Evolutionary conservation across 495 filamentous ascomycete genomes (phyloP).

Genomic region (Aspergillus ellipticus): DNA sequence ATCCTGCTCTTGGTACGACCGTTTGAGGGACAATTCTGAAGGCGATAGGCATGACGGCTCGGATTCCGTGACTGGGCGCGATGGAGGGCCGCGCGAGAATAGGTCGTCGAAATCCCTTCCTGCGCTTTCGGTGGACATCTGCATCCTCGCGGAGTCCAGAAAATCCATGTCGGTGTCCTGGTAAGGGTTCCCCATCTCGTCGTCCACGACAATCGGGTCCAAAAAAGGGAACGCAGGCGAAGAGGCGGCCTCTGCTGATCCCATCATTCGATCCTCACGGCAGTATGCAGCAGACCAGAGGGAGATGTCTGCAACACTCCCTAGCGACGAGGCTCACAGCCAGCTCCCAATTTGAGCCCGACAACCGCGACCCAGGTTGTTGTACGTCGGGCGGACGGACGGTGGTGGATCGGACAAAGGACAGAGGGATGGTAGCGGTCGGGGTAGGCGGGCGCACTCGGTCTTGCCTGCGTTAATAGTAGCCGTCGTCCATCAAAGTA

Average conservation of each 20-base stretch:
- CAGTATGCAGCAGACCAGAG: conserved; percentile 5
- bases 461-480: conserved; percentile 4
- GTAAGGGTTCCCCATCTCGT: conserved; percentile 44
- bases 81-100: conserved; percentile 32
- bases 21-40: conserved; percentile 26
- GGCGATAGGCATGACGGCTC: conserved; percentile 31
- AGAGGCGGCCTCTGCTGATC: conserved; percentile 35
- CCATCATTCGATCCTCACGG: conserved; percentile 33
- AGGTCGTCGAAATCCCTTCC: conserved; percentile 45
- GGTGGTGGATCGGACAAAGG: neutral
- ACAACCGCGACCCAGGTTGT: neutral
- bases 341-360: neutral
- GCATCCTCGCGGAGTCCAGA: conserved; percentile 33
- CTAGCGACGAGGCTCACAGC: conserved; percentile 5
- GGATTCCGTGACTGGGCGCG: conserved; percentile 26
- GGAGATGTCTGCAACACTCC: conserved; percentile 9
- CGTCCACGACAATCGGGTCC: conserved; percentile 46
- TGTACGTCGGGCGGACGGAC: neutral
- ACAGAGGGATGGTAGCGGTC: neutral
- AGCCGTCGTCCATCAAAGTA: conserved; percentile 9
- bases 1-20: conserved; percentile 32
- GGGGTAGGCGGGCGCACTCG: neutral
- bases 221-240: conserved; percentile 40
- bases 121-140: conserved; percentile 34
- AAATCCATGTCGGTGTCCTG: conserved; percentile 43